A percentile compares a stretch with the other conserved stretches of the same genome.
Conservation (phyloP, 805 yeast species). For the Kodamaea sagamina region DNA sequence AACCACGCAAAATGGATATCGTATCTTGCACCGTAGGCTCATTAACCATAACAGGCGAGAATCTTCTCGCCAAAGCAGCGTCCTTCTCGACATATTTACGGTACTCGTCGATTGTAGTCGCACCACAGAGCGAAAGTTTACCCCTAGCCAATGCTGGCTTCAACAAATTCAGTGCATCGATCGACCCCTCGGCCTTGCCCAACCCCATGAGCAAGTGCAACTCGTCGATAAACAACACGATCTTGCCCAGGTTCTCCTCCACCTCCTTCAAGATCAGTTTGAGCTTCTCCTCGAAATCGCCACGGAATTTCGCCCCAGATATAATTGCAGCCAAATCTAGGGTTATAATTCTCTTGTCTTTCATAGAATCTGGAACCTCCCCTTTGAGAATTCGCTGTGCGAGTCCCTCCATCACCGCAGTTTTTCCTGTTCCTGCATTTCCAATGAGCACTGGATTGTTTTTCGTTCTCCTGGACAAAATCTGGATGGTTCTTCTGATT, state of each 20-base stretch:
- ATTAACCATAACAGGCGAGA: slow-evolving; percentile 80
- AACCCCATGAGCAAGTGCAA: slow-evolving; percentile 85
- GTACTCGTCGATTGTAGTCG: slow-evolving; percentile 93
- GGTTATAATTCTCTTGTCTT: slow-evolving; percentile 78
- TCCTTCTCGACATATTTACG: slow-evolving; percentile 93
- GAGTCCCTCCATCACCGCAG: slow-evolving; percentile 93
- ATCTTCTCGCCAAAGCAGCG: slow-evolving; percentile 91
- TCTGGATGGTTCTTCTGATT: slow-evolving; percentile 89
- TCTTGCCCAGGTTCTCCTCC: slow-evolving; percentile 71
- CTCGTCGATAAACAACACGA: slow-evolving; percentile 87
- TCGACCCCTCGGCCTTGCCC: slow-evolving; percentile 92
- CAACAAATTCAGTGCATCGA: slow-evolving; percentile 90
- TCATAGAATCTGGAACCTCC: slow-evolving; percentile 93
- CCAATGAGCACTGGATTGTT: slow-evolving; percentile 96
- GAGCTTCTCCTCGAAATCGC: slow-evolving; percentile 92
- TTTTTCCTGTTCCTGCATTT: slow-evolving; percentile 97
- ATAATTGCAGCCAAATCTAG: slow-evolving; percentile 86
- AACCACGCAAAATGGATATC: slow-evolving; percentile 86
- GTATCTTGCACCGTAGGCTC: slow-evolving; percentile 93
- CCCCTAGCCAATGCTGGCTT: slow-evolving; percentile 96
- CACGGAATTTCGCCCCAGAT: slow-evolving; percentile 93
- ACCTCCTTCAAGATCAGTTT: slow-evolving; percentile 81
- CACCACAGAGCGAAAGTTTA: slow-evolving; percentile 89
- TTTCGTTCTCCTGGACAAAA: slow-evolving; percentile 87
- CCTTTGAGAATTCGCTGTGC: slow-evolving; percentile 91